A percentile compares a stretch with the other conserved stretches of the same genome.
Conservation (phyloP, 1,284 basidiomycete genomes). For the Uromyces viciae-fabae region DNA sequence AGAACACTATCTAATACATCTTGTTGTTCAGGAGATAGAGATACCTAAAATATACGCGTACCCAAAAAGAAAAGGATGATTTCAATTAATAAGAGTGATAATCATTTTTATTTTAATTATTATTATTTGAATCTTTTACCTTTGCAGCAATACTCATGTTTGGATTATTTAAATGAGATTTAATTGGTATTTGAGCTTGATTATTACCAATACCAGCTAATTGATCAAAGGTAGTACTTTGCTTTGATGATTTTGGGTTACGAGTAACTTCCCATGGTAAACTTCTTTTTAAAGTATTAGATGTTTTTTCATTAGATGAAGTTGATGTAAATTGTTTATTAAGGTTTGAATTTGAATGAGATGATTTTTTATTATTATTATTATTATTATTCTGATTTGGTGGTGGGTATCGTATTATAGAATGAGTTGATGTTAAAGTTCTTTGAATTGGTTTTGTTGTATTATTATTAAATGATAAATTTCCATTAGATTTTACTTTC, state of each 20-base stretch:
- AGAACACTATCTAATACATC: constrained; percentile 72
- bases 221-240: constrained; percentile 11
- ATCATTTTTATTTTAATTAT: background rate
- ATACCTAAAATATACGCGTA: constrained; percentile 51
- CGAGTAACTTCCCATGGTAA: constrained; percentile 1
- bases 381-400: background rate
- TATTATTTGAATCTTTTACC: background rate
- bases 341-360: too few species aligned
- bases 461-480: background rate
- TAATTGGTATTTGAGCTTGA: background rate
- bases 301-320: background rate
- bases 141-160: constrained; percentile 40
- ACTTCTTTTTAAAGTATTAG: background rate
- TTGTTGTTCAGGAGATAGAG: constrained; percentile 75
- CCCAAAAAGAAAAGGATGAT: background rate
- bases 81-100: background rate
- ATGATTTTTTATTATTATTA: background rate
- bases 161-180: constrained; percentile 36
- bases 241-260: background rate
- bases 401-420: background rate
- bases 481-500: constrained; percentile 7
- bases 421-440: background rate
- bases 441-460: background rate
- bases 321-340: too few species aligned
- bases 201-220: background rate